These are phyloP conservation scores for Candida glucosophila DNA, from an alignment of 1,139 yeast species.

Conservation along the genomic window DNA sequence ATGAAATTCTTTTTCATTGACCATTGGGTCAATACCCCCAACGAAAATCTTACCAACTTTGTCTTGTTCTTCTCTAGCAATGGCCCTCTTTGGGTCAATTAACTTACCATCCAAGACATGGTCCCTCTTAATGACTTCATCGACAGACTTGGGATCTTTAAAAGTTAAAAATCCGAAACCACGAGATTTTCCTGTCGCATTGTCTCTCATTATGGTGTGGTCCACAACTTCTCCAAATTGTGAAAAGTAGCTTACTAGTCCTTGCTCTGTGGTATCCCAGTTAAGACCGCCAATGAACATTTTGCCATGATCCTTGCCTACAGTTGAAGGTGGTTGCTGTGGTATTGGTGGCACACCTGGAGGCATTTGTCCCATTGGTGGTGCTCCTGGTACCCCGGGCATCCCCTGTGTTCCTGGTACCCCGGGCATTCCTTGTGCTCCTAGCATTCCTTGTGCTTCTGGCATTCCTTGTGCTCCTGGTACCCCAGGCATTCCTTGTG, in stretches of 20 bases:
- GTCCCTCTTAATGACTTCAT: conserved; percentile 77
- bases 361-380: conserved; percentile 8
- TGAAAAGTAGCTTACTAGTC: conserved; percentile 69
- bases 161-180: conserved; percentile 96
- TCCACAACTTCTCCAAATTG: conserved; percentile 89
- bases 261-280: conserved; percentile 96
- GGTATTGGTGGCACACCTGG: conserved; percentile 9
- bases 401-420: conserved; percentile 6
- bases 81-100: conserved; percentile 96
- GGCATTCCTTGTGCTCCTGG: conserved; percentile 6
- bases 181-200: conserved; percentile 82
- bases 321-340: conserved; percentile 19
- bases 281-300: conserved; percentile 98
- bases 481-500: too few relatives aligned
- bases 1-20: conserved; percentile 85
- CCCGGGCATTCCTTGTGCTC: conserved; percentile 7
- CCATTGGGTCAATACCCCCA: conserved; percentile 96
- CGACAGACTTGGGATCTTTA: conserved; percentile 74
- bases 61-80: conserved; percentile 97
- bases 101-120: conserved; percentile 94
- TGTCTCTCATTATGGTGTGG: conserved; percentile 91
- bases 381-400: conserved; percentile 6
- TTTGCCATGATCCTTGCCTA: conserved; percentile 58
- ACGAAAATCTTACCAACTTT: conserved; percentile 96
- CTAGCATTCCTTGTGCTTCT: conserved; percentile 6